Percentiles rank a stretch among this genome's conserved stretches.
These are phyloP conservation scores for Recurvomyces mirabilis DNA, from an alignment of 495 filamentous ascomycete species.

Conservation along the genomic window DNA sequence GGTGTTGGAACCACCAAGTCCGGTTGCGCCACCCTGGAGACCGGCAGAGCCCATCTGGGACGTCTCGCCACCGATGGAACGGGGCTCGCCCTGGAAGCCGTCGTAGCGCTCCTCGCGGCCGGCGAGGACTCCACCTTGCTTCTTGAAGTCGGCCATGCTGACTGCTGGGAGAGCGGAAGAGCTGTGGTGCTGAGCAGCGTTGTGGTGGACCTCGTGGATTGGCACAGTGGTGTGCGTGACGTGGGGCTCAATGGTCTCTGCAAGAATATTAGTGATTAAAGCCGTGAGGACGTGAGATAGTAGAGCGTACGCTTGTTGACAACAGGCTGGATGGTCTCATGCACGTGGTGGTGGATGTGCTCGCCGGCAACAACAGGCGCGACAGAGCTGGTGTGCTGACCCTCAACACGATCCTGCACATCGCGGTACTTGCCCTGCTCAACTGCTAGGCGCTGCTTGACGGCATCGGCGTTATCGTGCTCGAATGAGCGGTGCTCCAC, in stretches of 20 bases:
- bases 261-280: background rate
- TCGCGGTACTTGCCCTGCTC: conserved; percentile 43
- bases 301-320: conserved; percentile 40
- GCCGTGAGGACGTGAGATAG: background rate
- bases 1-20: background rate
- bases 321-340: conserved; percentile 55
- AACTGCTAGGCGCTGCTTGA: conserved; percentile 35
- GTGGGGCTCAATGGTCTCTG: conserved; percentile 49
- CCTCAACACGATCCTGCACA: conserved; percentile 36
- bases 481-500: conserved; percentile 46
- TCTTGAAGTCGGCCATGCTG: conserved; percentile 48
- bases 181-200: conserved; percentile 47
- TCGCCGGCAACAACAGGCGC: conserved; percentile 44
- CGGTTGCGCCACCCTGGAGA: conserved; percentile 5
- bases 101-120: conserved; percentile 45
- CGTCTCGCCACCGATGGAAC: conserved; percentile 31
- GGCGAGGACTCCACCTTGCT: conserved; percentile 42
- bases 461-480: conserved; percentile 39
- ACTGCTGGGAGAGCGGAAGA: conserved; percentile 46
- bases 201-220: conserved; percentile 48
- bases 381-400: conserved; percentile 35
- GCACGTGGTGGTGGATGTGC: conserved; percentile 49
- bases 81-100: conserved; percentile 46
- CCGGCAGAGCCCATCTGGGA: conserved; percentile 4
- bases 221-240: conserved; percentile 59